A percentile compares a stretch with the other conserved stretches of the same genome.
These are phyloP conservation scores for Fistulifera solaris DNA, from an alignment of 108 stramenopile genomes.

Conservation along the genomic window DNA sequence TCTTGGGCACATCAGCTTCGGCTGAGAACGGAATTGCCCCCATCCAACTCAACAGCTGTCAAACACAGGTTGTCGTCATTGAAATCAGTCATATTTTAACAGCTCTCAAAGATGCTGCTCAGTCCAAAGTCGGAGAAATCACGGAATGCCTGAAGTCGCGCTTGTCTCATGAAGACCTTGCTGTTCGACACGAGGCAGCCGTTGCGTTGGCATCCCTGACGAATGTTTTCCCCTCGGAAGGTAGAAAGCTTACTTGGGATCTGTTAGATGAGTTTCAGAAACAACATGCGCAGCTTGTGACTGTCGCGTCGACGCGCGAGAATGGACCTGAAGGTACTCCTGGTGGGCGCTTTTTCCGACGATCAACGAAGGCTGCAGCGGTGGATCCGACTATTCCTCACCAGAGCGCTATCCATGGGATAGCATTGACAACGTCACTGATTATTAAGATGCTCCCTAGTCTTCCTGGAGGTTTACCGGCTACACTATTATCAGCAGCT, in stretches of 20 bases:
- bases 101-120: constrained; percentile 57
- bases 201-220: constrained; percentile 51
- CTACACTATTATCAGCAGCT: constrained; percentile 32
- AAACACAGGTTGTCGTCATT: constrained; percentile 67
- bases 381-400: constrained; percentile 22
- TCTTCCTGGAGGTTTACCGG: constrained; percentile 58
- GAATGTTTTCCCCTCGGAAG: constrained; percentile 45
- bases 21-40: constrained; percentile 11
- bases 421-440: constrained; percentile 55
- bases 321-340: constrained; percentile 7
- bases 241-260: constrained; percentile 32
- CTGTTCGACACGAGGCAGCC: constrained; percentile 79
- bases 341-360: constrained; percentile 12
- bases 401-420: constrained; percentile 70
- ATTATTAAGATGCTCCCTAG: constrained; percentile 55
- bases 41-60: constrained; percentile 41
- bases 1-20: background rate
- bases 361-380: constrained; percentile 9
- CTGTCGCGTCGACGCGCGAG: constrained; percentile 7
- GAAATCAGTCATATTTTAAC: constrained; percentile 73
- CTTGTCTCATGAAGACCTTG: constrained; percentile 58
- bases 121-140: constrained; percentile 57
- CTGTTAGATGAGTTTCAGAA: constrained; percentile 31
- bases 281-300: constrained; percentile 43
- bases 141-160: constrained; percentile 41